phyloP scores from a whole-genome alignment of 2,329 filamentous ascomycete genomes.

The Phialemonium atrogriseum region DNA sequence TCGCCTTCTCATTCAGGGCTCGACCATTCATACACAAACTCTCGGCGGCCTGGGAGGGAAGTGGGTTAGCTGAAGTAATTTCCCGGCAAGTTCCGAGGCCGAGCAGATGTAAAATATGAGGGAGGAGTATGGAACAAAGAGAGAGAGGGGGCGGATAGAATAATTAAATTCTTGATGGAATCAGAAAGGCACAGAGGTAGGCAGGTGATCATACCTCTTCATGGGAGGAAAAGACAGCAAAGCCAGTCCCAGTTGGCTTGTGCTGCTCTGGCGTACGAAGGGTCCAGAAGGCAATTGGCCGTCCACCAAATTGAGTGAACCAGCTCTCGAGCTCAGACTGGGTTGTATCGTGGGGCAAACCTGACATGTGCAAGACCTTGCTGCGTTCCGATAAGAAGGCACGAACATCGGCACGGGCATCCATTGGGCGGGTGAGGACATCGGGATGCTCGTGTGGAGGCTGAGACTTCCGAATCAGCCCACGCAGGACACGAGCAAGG shows the following conservation, averaged over 20 bases:
- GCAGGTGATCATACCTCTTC: slow-evolving; percentile 68
- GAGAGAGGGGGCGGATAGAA: too few species aligned
- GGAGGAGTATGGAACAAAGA: not conserved
- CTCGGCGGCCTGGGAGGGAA: slow-evolving; percentile 67
- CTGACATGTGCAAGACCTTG: slow-evolving; percentile 97
- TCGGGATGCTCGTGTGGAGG: slow-evolving; percentile 89
- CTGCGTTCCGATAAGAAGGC: slow-evolving; percentile 94
- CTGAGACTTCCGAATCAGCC: slow-evolving; percentile 92
- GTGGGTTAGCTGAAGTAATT: too few species aligned
- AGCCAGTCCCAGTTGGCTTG: slow-evolving; percentile 97
- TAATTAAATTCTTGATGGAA: slow-evolving; percentile 3
- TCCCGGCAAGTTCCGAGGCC: too few species aligned
- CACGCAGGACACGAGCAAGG: slow-evolving; percentile 81
- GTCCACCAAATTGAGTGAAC: slow-evolving; percentile 97
- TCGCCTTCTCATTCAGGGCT: slow-evolving; percentile 96
- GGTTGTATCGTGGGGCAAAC: slow-evolving; percentile 93
- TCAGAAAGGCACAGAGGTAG: slow-evolving; percentile 1
- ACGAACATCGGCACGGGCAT: slow-evolving; percentile 90
- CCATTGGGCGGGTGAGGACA: slow-evolving; percentile 90
- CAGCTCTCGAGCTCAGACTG: slow-evolving; percentile 98
- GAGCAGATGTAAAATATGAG: not conserved
- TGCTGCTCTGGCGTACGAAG: slow-evolving; percentile 95
- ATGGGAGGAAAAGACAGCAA: slow-evolving; percentile 97
- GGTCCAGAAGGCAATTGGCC: slow-evolving; percentile 98
- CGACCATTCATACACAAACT: slow-evolving; percentile 99